A percentile compares a stretch with the other conserved stretches of the same genome.
Evolutionary conservation across 306 rosid species (phyloP).

Genomic region (Argentina anserina): DNA sequence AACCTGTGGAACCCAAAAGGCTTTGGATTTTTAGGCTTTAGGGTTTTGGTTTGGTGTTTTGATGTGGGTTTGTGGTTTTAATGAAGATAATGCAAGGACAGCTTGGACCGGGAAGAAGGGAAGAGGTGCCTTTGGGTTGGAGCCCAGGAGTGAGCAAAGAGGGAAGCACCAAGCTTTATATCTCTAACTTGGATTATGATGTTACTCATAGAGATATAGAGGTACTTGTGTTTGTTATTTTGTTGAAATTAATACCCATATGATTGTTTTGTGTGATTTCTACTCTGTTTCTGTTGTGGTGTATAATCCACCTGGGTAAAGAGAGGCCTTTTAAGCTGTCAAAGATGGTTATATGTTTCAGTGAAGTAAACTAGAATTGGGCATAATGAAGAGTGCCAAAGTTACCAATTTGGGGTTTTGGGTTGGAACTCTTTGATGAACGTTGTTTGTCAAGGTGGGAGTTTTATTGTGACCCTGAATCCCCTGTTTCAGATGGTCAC

Average conservation of each 20-base stretch:
- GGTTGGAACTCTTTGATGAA: background rate
- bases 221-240: conserved; percentile 6
- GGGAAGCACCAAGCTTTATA: conserved; percentile 31
- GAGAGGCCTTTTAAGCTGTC: background rate
- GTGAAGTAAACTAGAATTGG: background rate
- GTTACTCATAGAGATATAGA: conserved; percentile 35
- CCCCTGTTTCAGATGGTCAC: background rate
- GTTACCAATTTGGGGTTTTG: background rate
- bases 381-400: background rate
- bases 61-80: background rate
- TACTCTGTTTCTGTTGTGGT: background rate
- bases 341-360: background rate
- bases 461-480: background rate
- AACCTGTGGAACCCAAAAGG: background rate
- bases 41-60: background rate
- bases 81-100: conserved; percentile 15
- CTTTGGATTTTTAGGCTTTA: background rate
- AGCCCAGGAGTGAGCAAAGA: background rate
- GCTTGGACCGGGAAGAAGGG: background rate
- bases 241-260: background rate
- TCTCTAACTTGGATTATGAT: conserved; percentile 37
- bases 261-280: background rate
- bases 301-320: background rate
- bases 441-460: background rate
- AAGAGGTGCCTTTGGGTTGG: conserved; percentile 1